These are phyloP conservation scores for Sanghuangporus baumii DNA, from an alignment of 1,284 basidiomycete species.

Conservation along the genomic window DNA sequence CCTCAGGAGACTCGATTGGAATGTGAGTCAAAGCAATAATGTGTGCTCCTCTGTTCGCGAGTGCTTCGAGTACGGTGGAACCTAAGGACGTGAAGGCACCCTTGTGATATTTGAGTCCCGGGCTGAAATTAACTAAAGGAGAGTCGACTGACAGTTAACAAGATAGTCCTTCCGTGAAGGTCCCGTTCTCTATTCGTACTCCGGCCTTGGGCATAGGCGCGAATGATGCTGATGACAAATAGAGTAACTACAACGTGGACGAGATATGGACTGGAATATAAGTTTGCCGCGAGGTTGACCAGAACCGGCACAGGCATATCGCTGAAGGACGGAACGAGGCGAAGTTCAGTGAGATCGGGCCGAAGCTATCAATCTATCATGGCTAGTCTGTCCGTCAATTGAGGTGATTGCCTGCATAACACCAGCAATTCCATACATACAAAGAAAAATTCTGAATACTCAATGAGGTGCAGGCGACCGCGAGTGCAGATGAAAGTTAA, in stretches of 20 bases:
- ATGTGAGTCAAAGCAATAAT: constrained; percentile 63
- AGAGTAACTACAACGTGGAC: constrained; percentile 43
- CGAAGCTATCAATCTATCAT: neutral
- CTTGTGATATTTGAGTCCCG: constrained; percentile 29
- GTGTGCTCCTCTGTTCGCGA: constrained; percentile 69
- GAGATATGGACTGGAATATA: constrained; percentile 36
- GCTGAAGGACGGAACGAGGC: neutral
- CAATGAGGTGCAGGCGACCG: neutral
- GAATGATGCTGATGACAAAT: constrained; percentile 40
- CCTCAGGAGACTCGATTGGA: constrained; percentile 47
- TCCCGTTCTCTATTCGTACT: constrained; percentile 65
- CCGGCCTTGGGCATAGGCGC: constrained; percentile 60
- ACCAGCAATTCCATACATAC: neutral
- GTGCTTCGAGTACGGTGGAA: constrained; percentile 53
- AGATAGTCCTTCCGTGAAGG: constrained; percentile 61
- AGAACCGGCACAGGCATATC: constrained; percentile 14
- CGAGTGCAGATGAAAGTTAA: too few species aligned
- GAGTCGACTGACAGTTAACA: constrained; percentile 52
- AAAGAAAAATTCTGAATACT: neutral
- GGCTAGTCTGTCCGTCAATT: neutral
- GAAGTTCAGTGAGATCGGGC: neutral
- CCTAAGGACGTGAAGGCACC: constrained; percentile 71
- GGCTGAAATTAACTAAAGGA: constrained; percentile 2
- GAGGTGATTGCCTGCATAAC: neutral
- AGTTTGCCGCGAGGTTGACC: constrained; percentile 6